Conservation (phyloP, 345 rosid genomes). For the Aquilaria yunnanensis region DNA sequence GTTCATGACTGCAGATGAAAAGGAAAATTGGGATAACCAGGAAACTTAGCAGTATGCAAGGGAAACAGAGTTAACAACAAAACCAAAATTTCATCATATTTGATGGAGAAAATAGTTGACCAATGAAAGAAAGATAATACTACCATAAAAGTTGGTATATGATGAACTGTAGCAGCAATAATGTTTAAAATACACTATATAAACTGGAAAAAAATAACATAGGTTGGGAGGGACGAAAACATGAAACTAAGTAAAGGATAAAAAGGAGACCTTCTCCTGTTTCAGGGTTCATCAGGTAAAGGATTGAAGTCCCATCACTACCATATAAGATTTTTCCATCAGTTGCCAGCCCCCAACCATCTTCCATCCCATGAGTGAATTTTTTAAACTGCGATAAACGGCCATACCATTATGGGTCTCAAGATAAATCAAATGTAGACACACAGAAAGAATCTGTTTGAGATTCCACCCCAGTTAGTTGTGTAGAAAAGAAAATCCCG, state of each 20-base stretch:
- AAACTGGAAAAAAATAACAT: background rate
- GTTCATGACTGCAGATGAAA: constrained; percentile 42
- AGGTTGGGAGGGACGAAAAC: constrained; percentile 8
- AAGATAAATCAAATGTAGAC: too few species aligned
- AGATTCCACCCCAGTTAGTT: too few species aligned
- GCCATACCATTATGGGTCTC: constrained; percentile 1
- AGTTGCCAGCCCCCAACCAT: constrained; percentile 97
- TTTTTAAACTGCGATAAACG: constrained; percentile 43
- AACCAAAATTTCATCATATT: constrained; percentile 4
- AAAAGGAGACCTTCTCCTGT: constrained; percentile 55
- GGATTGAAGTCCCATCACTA: constrained; percentile 82
- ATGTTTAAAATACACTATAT: constrained; percentile 1
- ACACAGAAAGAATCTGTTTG: too few species aligned
- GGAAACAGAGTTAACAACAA: background rate
- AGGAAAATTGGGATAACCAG: constrained; percentile 1
- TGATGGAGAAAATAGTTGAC: background rate
- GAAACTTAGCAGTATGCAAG: background rate
- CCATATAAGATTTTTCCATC: constrained; percentile 84
- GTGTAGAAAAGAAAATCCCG: too few species aligned
- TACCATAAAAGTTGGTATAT: background rate
- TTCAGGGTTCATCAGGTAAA: constrained; percentile 67
- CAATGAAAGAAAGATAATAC: background rate
- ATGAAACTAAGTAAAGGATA: constrained; percentile 8
- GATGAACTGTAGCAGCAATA: background rate
- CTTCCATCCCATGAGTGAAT: constrained; percentile 79